phyloP scores from a whole-genome alignment of 2,329 filamentous ascomycete genomes.

The Paecilomyces sp. region DNA sequence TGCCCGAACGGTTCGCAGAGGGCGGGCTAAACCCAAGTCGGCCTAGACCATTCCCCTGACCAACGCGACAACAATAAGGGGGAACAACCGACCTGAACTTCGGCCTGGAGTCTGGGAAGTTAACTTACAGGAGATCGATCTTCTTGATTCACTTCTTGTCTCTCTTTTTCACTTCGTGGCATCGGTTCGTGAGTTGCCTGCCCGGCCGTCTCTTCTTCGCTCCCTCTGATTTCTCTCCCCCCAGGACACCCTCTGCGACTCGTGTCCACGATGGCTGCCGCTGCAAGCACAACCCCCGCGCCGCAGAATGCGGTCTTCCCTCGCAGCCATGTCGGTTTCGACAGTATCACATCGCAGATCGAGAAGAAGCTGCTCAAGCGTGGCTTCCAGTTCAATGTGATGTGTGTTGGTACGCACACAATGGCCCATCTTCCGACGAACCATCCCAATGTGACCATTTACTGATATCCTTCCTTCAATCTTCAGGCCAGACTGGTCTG shows the following conservation, averaged over 20 bases:
- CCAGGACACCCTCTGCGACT: constrained; percentile 10
- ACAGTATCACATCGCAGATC: constrained; percentile 99
- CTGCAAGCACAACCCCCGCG: constrained; percentile 48
- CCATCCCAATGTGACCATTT: neutral
- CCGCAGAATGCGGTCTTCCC: constrained; percentile 60
- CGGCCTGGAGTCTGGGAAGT: constrained; percentile 1
- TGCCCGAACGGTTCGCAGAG: neutral
- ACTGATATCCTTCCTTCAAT: constrained; percentile 16
- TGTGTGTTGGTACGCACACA: constrained; percentile 81
- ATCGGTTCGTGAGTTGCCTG: constrained; percentile 8
- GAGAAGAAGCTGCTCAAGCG: constrained; percentile 99
- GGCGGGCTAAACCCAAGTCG: constrained; percentile 19
- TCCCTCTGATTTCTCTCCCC: constrained; percentile 13
- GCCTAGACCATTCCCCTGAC: constrained; percentile 31
- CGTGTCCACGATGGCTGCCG: constrained; percentile 57
- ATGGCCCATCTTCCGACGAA: neutral
- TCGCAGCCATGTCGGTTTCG: constrained; percentile 98
- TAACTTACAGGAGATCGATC: constrained; percentile 5
- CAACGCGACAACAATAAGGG: constrained; percentile 14
- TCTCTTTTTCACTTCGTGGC: constrained; percentile 4
- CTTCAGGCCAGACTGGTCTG: constrained; percentile 86
- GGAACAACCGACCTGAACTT: neutral
- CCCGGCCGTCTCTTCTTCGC: constrained; percentile 6
- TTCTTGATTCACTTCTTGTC: constrained; percentile 5
- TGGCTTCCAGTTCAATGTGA: constrained; percentile 99